Conservation (phyloP, 2,329 filamentous ascomycete species). For the Botrytis byssoidea region DNA sequence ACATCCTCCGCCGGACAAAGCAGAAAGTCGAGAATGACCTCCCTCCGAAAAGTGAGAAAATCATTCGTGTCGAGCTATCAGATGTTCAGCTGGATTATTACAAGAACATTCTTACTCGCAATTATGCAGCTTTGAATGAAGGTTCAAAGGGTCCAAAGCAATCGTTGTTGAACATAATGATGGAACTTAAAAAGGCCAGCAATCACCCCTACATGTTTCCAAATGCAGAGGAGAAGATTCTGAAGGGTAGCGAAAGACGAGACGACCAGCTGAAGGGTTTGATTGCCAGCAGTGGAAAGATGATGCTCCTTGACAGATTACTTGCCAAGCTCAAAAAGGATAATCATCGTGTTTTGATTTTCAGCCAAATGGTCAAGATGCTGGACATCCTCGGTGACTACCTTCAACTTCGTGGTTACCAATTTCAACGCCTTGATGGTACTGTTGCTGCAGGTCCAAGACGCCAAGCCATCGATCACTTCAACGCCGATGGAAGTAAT, state of each 20-base stretch:
- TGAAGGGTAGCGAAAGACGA: slow-evolving; percentile 75
- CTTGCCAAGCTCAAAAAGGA: slow-evolving; percentile 90
- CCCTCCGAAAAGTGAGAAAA: slow-evolving; percentile 97
- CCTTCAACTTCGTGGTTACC: slow-evolving; percentile 85
- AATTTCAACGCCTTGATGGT: slow-evolving; percentile 91
- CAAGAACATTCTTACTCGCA: slow-evolving; percentile 96
- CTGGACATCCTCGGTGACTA: slow-evolving; percentile 95
- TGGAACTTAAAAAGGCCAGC: slow-evolving; percentile 99
- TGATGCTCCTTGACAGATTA: slow-evolving; percentile 98
- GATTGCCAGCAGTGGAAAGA: slow-evolving; percentile 97
- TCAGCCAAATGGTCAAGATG: slow-evolving; percentile 99
- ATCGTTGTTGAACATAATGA: slow-evolving; percentile 96
- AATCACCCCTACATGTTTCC: slow-evolving; percentile 99
- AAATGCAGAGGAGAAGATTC: slow-evolving; percentile 84
- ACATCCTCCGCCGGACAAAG: slow-evolving; percentile 93
- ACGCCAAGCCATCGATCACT: slow-evolving; percentile 94
- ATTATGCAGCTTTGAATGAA: slow-evolving; percentile 91
- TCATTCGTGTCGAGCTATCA: slow-evolving; percentile 94
- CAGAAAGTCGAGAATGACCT: slow-evolving; percentile 96
- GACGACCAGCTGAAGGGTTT: slow-evolving; percentile 91
- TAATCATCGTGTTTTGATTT: slow-evolving; percentile 92
- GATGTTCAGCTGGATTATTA: slow-evolving; percentile 98
- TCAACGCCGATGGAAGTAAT: slow-evolving; percentile 92
- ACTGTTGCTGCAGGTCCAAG: slow-evolving; percentile 87
- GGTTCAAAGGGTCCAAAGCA: slow-evolving; percentile 89